phyloP scores from a whole-genome alignment of 208 protist genomes.

The Crithidia thermophila region DNA sequence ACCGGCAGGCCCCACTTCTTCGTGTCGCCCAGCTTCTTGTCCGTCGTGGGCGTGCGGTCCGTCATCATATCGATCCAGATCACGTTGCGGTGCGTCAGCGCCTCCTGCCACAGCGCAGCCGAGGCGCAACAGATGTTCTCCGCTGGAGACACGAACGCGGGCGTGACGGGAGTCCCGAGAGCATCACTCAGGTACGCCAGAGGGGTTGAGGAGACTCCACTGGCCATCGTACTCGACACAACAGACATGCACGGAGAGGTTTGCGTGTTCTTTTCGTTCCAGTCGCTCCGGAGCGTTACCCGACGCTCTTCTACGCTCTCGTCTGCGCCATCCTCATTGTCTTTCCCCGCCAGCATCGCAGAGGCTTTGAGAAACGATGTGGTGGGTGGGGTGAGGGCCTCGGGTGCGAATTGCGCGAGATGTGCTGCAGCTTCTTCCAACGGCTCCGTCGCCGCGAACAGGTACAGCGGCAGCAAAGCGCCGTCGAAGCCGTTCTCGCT shows the following conservation, averaged over 20 bases:
- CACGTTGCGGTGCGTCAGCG: constrained; percentile 24
- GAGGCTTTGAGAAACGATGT: too few species aligned
- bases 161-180: background rate
- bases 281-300: background rate
- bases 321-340: background rate
- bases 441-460: constrained; percentile 1
- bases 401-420: too few species aligned
- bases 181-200: background rate
- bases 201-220: background rate
- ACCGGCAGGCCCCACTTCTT: constrained; percentile 31
- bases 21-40: constrained; percentile 20
- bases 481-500: constrained; percentile 1
- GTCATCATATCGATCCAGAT: constrained; percentile 32
- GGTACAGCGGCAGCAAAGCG: constrained; percentile 2
- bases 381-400: too few species aligned
- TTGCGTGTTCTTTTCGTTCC: background rate
- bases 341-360: too few species aligned
- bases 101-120: constrained; percentile 29
- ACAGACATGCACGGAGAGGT: constrained; percentile 5
- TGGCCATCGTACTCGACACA: background rate
- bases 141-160: background rate
- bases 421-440: too few species aligned
- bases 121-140: constrained; percentile 22
- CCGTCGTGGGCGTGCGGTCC: constrained; percentile 25
- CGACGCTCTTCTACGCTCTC: background rate